Percentiles rank a stretch among this genome's conserved stretches.
These are phyloP conservation scores for Claviceps sp. DNA, from an alignment of 2,329 filamentous ascomycete genomes.

Conservation along the genomic window DNA sequence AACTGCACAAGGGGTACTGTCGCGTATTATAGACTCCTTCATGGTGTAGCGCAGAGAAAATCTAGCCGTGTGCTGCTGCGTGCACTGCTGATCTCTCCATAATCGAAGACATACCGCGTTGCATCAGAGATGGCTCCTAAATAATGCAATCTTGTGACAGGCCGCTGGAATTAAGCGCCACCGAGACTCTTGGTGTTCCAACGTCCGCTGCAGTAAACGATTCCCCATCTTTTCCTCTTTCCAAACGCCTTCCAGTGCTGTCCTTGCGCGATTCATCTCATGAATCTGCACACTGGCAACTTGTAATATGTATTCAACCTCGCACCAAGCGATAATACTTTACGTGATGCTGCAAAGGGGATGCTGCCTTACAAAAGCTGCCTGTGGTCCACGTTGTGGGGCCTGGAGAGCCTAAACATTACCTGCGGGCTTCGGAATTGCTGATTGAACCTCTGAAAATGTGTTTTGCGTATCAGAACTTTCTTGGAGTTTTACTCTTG, in stretches of 20 bases:
- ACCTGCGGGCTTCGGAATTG: too few relatives aligned
- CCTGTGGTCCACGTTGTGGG: too few relatives aligned
- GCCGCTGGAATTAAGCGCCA: background rate
- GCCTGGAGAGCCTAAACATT: too few relatives aligned
- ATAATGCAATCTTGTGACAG: background rate
- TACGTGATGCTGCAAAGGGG: too few relatives aligned
- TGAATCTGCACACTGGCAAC: constrained; percentile 60
- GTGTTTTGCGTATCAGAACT: too few relatives aligned
- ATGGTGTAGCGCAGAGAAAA: background rate
- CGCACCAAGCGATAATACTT: too few relatives aligned
- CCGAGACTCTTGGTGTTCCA: background rate
- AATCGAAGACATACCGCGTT: background rate
- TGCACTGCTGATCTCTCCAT: background rate
- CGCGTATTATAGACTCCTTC: background rate
- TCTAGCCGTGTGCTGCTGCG: background rate
- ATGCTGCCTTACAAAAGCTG: too few relatives aligned
- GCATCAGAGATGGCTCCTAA: background rate
- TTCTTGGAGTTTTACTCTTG: too few relatives aligned
- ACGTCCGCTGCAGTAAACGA: too few relatives aligned
- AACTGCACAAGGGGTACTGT: background rate
- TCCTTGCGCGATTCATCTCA: constrained; percentile 34
- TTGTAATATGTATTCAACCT: too few relatives aligned
- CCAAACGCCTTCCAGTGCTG: background rate
- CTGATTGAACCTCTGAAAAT: too few relatives aligned
- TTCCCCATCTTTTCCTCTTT: background rate